Percentiles rank a stretch among this genome's conserved stretches.
Evolutionary conservation across 148 eudicot species (phyloP).

Genomic region (Mesembryanthemum crystallinum): DNA sequence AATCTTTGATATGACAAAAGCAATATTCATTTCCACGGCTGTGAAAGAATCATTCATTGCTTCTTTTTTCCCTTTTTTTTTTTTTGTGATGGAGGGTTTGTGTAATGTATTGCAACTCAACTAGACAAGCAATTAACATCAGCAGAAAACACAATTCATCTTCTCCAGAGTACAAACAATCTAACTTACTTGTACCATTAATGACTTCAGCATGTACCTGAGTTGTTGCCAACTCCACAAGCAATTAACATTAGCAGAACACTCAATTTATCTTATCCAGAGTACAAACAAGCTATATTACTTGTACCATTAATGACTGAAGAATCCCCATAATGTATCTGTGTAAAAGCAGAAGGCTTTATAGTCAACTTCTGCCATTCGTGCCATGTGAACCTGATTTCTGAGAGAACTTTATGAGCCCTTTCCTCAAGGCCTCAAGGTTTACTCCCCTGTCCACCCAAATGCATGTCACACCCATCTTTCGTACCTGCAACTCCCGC

Average conservation of each 20-base stretch:
- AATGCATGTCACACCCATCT: constrained; percentile 25
- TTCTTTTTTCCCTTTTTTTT: not conserved
- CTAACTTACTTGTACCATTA: not conserved
- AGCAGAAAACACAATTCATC: not conserved
- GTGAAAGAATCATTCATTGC: not conserved
- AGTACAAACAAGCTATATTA: not conserved
- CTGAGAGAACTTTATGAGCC: constrained; percentile 18
- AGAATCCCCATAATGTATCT: not conserved
- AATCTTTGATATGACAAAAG: not conserved
- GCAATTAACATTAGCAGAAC: not conserved
- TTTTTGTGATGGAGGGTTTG: too few relatives aligned
- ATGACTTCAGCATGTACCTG: too few relatives aligned
- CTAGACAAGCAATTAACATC: not conserved
- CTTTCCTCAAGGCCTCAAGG: constrained; percentile 19
- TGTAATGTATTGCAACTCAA: too few relatives aligned
- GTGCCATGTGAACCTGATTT: constrained; percentile 7
- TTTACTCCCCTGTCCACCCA: constrained; percentile 19
- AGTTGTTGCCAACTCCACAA: not conserved
- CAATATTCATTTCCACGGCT: not conserved
- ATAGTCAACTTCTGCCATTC: constrained; percentile 12
- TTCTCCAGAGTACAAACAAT: not conserved
- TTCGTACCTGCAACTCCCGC: constrained; percentile 13
- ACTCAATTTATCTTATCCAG: not conserved
- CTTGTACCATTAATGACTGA: not conserved
- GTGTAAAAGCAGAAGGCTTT: not conserved